These are phyloP conservation scores for Trichoderma koningiopsis DNA, from an alignment of 2,329 filamentous ascomycete genomes.

Conservation along the genomic window DNA sequence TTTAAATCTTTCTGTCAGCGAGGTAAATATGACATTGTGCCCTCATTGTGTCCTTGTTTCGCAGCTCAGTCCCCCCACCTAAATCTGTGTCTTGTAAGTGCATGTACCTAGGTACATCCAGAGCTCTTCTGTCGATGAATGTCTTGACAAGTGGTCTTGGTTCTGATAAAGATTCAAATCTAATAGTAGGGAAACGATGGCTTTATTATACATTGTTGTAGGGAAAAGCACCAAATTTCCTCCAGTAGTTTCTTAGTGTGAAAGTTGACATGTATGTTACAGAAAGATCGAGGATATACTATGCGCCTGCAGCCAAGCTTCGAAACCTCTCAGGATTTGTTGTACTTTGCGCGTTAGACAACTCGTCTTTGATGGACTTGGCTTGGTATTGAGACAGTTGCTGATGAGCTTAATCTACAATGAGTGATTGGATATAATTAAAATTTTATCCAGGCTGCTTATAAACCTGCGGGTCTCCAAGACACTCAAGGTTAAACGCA, in stretches of 20 bases:
- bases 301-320: background rate
- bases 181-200: background rate
- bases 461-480: background rate
- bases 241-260: background rate
- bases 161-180: background rate
- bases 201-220: background rate
- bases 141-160: background rate
- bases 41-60: background rate
- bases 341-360: background rate
- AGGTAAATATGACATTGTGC: background rate
- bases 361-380: no score
- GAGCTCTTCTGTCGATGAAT: background rate
- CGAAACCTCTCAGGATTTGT: background rate
- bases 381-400: background rate
- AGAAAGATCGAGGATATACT: background rate
- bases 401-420: background rate
- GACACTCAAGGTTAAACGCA: background rate
- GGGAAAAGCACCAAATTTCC: background rate
- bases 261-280: background rate
- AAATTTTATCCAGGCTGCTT: background rate
- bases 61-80: background rate
- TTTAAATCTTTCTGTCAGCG: background rate
- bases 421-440: background rate
- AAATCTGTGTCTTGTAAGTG: background rate
- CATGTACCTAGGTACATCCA: background rate